Evolutionary conservation across 352 stramenopile genomes (phyloP), one percentile per base, ranked within the genome.

Genomic region (Globisporangium heterothallicum): DNA sequence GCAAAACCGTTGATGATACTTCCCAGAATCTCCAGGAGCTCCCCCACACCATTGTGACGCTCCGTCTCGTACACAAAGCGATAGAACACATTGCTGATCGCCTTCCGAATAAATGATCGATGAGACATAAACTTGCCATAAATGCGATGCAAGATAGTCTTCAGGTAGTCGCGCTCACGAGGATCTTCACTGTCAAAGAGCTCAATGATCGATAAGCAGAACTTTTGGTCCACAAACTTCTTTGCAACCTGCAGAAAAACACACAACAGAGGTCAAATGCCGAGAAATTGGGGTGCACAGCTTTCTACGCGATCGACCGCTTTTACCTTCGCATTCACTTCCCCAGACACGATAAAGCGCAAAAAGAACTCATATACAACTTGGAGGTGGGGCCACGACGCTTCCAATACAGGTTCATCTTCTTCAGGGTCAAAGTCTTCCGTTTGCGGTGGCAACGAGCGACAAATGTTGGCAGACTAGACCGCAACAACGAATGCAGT

Each of bases 51-150:
- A 43, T 97, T 96, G 74, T 98, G 90, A 30, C 88, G 72, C 67
- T 98, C 91, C 24, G 94, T 98, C 68, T 99, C 96, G 70, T 99
- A 99, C n/a, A 99, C 91, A 64, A 99, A 99, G 26, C 91, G 78
- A 66, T 98, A 99, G 65, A 99, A 99, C 6, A 98, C 90, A 60
- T 99, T 98, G 41, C 90, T 97, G 56, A 99, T 98, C 40, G 93
- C 88, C 58, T 97, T 94, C 32, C 97, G 92, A 61, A 99, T 99
- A 66, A 98, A 99, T 9, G 94, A 97, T 42, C 97, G 88, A 56
- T 99, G 94, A 42, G 86, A 96, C 91, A 99, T 99, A 65, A 99
- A 98, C 67, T 99, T 99, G 68, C 95, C 96, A 69, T 99, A 99
- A 42, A 99, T 99, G 40, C 97, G 89, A 63, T 99, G 97, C 44